phyloP scores from a whole-genome alignment of 2,329 filamentous ascomycete genomes.

The Acrodontium crateriforme region DNA sequence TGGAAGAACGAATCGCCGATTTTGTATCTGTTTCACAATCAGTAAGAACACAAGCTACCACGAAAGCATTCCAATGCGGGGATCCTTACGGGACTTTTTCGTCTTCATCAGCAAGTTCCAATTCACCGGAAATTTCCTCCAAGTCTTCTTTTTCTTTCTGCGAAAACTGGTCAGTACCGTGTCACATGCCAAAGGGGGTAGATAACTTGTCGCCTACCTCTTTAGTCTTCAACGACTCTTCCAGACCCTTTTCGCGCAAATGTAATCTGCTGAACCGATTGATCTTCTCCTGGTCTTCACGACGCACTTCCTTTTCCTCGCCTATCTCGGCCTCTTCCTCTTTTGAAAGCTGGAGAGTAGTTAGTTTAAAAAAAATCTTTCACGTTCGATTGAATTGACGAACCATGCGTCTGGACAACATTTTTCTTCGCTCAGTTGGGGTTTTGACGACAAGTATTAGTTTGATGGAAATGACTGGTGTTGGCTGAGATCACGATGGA shows the following conservation, averaged over 20 bases:
- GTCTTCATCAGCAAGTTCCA: slow-evolving; percentile 92
- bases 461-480: no score
- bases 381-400: no score
- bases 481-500: no score
- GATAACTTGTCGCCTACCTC: slow-evolving; percentile 49
- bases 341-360: slow-evolving; percentile 62
- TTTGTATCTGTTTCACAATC: slow-evolving; percentile 58
- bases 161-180: not conserved
- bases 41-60: not conserved
- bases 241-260: slow-evolving; percentile 63
- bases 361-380: no score
- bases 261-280: slow-evolving; percentile 94
- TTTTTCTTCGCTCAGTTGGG: no score
- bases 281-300: slow-evolving; percentile 97
- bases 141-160: slow-evolving; percentile 98
- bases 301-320: slow-evolving; percentile 83
- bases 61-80: not conserved
- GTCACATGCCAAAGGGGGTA: no score
- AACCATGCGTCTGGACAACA: no score
- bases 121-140: slow-evolving; percentile 78
- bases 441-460: no score
- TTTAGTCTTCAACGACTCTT: slow-evolving; percentile 70
- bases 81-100: slow-evolving; percentile 69
- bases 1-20: slow-evolving; percentile 93
- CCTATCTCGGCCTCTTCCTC: slow-evolving; percentile 70